A percentile compares a stretch with the other conserved stretches of the same genome.
These are phyloP conservation scores for Nicotiana attenuata DNA, from an alignment of 257 asterid genomes.

Conservation along the genomic window DNA sequence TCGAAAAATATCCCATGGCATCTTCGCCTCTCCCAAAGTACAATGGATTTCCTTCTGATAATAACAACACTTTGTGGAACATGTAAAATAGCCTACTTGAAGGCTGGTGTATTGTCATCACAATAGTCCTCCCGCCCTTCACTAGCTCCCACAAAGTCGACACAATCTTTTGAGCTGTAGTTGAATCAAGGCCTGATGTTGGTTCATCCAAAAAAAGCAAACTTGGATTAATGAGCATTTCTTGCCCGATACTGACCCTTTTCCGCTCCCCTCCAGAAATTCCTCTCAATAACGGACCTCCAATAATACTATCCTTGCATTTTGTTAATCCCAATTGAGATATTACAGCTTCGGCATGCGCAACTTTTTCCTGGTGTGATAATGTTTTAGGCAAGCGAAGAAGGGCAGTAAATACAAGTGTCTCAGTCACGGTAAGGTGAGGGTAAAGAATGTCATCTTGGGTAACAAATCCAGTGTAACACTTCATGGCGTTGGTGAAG, in stretches of 20 bases:
- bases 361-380: conserved; percentile 31
- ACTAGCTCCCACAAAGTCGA: conserved; percentile 56
- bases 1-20: conserved; percentile 51
- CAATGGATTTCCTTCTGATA: conserved; percentile 66
- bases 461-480: conserved; percentile 77
- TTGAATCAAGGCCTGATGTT: conserved; percentile 79
- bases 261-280: conserved; percentile 80
- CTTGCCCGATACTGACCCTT: conserved; percentile 83
- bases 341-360: conserved; percentile 48
- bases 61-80: conserved; percentile 69
- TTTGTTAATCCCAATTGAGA: conserved; percentile 47
- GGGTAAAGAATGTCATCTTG: conserved; percentile 76
- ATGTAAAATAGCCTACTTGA: conserved; percentile 66
- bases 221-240: conserved; percentile 77
- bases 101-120: conserved; percentile 86
- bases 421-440: conserved; percentile 70
- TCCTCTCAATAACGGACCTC: conserved; percentile 46
- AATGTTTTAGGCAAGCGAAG: conserved; percentile 52
- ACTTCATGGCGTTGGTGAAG: conserved; percentile 48
- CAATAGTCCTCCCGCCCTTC: conserved; percentile 58
- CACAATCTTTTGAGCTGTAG: conserved; percentile 68
- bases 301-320: conserved; percentile 52
- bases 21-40: conserved; percentile 51
- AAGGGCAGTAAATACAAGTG: conserved; percentile 65
- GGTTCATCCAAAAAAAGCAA: conserved; percentile 76